Evolutionary conservation across 2,329 filamentous ascomycete genomes (phyloP).

Genomic region (Teratosphaeria epicoccoides): DNA sequence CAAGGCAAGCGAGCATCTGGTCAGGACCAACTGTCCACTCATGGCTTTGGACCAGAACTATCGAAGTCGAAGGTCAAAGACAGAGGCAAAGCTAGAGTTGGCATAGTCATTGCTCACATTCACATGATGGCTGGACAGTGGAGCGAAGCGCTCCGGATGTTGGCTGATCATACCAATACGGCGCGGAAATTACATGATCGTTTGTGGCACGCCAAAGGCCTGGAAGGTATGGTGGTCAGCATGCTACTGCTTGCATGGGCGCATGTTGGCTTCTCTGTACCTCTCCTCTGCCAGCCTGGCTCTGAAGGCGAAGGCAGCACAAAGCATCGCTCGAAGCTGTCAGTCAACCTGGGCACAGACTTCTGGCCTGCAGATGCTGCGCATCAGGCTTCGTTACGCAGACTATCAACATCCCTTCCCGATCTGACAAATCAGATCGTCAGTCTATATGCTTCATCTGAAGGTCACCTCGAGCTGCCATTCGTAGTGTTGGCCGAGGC

Average conservation of each 20-base stretch:
- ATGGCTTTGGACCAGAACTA: constrained; percentile 53
- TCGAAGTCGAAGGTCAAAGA: constrained; percentile 53
- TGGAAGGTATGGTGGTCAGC: constrained; percentile 77
- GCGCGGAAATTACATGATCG: constrained; percentile 77
- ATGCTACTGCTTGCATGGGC: constrained; percentile 77
- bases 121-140: constrained; percentile 85
- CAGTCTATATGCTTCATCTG: constrained; percentile 56
- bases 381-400: constrained; percentile 30
- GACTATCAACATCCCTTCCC: constrained; percentile 50
- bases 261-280: constrained; percentile 67
- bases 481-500: constrained; percentile 62
- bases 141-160: constrained; percentile 75
- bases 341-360: constrained; percentile 9
- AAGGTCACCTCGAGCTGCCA: constrained; percentile 55
- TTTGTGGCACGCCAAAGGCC: constrained; percentile 92
- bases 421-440: constrained; percentile 67
- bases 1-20: constrained; percentile 15
- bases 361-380: constrained; percentile 11
- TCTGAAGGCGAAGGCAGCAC: constrained; percentile 16
- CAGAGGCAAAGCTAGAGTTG: constrained; percentile 68
- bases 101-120: constrained; percentile 70
- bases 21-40: constrained; percentile 51
- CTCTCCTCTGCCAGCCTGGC: constrained; percentile 25
- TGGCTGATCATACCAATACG: constrained; percentile 66
- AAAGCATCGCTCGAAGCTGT: constrained; percentile 14